Evolutionary conservation across 2,329 filamentous ascomycete species (phyloP), one percentile per base, ranked within the genome.

Genomic region (Monosporascus cannonballus): DNA sequence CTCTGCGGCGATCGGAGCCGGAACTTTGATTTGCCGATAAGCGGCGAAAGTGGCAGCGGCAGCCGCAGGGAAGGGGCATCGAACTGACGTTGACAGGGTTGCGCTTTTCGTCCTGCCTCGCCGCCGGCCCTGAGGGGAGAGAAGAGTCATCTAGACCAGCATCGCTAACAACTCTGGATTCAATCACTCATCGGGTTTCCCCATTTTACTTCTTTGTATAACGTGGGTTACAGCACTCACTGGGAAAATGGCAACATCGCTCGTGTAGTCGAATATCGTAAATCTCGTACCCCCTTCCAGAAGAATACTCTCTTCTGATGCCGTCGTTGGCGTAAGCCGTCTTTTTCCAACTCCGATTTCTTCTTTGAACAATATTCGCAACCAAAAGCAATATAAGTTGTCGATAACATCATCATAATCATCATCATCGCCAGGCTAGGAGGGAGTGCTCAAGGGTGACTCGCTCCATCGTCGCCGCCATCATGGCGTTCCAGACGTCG

Each of bases 401-500:
- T 46, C 42, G 22, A 14, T 34, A 18, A 30, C 15, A 15, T 9
- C 42, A 46, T n/a, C 15, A 15, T 9, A 24, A 46, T n/a, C 37
- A 18, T 44, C 15, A 34, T 49, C 27, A 30, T 22, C 47, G 11
- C 30, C 44, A 46, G 49, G 44, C 41, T 15, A 22, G 14, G 42
- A 22, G 22, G 22, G 42, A 22, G 22, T 7, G 22, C 24, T 42
- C 8, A 42, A 18, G 11, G 22, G 39, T 18, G 9, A 20, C 42
- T 17, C 42, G 7, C 11, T 20, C 42, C 25, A n/a, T 14, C 24
- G 17, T 25, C 22, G 42, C 24, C 56, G 48, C 59, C 54, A 60
- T 54, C 47, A 68, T 68, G 66, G 65, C 65, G 52, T 59, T 67
- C 20, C 65, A 64, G 49, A 59, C 60, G 55, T 60, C 64, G 49